Percentiles rank a stretch among this genome's conserved stretches.
These are phyloP conservation scores for Haplosporangium gracile DNA, from an alignment of 192 early-diverging fungal species.

Conservation along the genomic window DNA sequence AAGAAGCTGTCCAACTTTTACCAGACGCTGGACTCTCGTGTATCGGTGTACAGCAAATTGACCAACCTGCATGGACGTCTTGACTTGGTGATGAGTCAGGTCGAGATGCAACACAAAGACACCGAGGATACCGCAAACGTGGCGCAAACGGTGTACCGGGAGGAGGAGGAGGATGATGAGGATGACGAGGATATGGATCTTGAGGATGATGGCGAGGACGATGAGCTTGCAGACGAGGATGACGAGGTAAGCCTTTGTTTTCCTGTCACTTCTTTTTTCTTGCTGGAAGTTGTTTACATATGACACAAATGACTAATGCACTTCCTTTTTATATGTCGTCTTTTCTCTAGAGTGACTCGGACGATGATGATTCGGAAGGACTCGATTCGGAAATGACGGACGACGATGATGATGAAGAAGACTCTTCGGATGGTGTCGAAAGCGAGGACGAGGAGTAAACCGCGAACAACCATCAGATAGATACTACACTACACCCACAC, in stretches of 20 bases:
- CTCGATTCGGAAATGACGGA: constrained; percentile 58
- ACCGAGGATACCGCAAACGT: constrained; percentile 56
- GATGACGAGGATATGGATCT: constrained; percentile 48
- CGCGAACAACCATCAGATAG: not conserved
- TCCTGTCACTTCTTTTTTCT: not conserved
- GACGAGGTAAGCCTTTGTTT: constrained; percentile 27
- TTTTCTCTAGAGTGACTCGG: not conserved
- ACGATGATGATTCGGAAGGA: constrained; percentile 50
- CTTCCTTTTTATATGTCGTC: not conserved
- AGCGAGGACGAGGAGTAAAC: constrained; percentile 53
- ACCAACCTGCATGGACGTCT: constrained; percentile 64
- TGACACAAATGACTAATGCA: not conserved
- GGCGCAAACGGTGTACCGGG: constrained; percentile 62
- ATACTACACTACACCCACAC: constrained; percentile 5
- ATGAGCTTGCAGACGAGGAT: constrained; percentile 46
- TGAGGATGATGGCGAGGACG: constrained; percentile 49
- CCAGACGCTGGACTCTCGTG: constrained; percentile 61
- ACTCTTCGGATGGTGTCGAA: constrained; percentile 39
- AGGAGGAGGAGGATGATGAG: constrained; percentile 54
- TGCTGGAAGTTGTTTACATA: not conserved
- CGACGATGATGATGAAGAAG: constrained; percentile 57
- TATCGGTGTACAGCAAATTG: constrained; percentile 61
- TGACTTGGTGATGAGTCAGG: constrained; percentile 66
- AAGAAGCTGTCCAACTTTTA: constrained; percentile 65
- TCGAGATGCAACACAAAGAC: constrained; percentile 54